A percentile compares a stretch with the other conserved stretches of the same genome.
Evolutionary conservation across 2,329 filamentous ascomycete genomes (phyloP).

Genomic region (Arthrinium phaeospermum): DNA sequence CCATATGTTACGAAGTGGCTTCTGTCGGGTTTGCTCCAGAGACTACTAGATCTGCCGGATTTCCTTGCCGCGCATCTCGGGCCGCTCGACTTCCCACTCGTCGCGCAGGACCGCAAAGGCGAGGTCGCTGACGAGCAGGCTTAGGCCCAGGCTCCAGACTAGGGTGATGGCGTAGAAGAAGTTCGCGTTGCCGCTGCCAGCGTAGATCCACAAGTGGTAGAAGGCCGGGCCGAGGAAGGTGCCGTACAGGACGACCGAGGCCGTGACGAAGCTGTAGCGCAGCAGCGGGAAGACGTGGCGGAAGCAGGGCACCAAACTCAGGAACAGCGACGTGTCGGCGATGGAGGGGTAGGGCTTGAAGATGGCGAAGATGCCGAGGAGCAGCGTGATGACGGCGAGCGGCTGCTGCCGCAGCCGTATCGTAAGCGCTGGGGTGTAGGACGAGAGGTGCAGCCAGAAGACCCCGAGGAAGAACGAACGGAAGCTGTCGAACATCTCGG

Average conservation of each 20-base stretch:
- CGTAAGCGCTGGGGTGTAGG: slow-evolving; percentile 86
- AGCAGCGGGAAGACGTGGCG: slow-evolving; percentile 93
- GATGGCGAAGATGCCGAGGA: slow-evolving; percentile 88
- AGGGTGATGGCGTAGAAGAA: slow-evolving; percentile 99
- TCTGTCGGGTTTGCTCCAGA: background rate
- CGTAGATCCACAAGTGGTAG: slow-evolving; percentile 98
- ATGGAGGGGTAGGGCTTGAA: slow-evolving; percentile 98
- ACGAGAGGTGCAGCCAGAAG: slow-evolving; percentile 94
- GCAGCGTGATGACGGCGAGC: slow-evolving; percentile 80
- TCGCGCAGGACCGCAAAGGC: slow-evolving; percentile 89
- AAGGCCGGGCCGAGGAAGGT: slow-evolving; percentile 91
- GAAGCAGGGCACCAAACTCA: slow-evolving; percentile 83
- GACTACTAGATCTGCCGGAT: slow-evolving; percentile 76
- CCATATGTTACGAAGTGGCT: background rate
- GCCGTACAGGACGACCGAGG: slow-evolving; percentile 84
- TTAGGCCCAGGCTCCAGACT: slow-evolving; percentile 94
- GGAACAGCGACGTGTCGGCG: slow-evolving; percentile 84
- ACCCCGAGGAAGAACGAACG: slow-evolving; percentile 95
- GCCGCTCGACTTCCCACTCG: slow-evolving; percentile 91
- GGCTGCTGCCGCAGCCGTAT: slow-evolving; percentile 85
- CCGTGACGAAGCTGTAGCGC: slow-evolving; percentile 88
- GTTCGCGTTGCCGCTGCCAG: slow-evolving; percentile 96
- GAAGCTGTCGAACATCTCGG: slow-evolving; percentile 99
- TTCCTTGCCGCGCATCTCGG: slow-evolving; percentile 88
- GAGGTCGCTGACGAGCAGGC: slow-evolving; percentile 84